Evolutionary conservation across 139 green algal species (phyloP), one percentile per base, ranked within the genome.

Genomic region (Tetraselmis striata): DNA sequence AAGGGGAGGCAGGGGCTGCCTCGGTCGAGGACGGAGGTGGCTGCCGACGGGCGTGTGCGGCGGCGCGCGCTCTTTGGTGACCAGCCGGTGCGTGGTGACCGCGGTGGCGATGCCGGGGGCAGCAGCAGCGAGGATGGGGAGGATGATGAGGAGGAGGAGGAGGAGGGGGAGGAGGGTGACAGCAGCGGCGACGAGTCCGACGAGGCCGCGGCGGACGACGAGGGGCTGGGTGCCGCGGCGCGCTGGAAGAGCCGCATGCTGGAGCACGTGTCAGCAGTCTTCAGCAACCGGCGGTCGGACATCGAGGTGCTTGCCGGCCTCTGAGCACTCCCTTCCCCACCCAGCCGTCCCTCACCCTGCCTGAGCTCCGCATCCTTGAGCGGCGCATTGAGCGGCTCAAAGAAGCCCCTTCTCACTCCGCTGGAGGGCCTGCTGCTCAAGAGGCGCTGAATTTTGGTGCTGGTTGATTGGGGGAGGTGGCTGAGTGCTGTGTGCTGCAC

Each of bases 41-140:
- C 23, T 1, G 59, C 79, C 0, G 88, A 85, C 59, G 89, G 92
- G 1, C 85, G 92, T 0, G 29, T 92, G 32, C 81, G 92, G 30
- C 82, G 92, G 30, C 84, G 88, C 0, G 92, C 92, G 0, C 31
- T 94, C 59, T 93, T 93, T 84, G 84, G 59, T 1, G 76, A 77
- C 24, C 76, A 81, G 2, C 30, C 24, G 82, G n/a, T n/a, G 31
- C 77, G 79, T 11, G 82, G 28, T n/a, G 76, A 78, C 30, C 11
- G 45, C 23, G 29, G 28, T 22, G 45, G 76, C 76, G 78, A 29
- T 75, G 75, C 28, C 77, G 80, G 29, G 2, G 77, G 31, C 26
- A 32, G 59, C 1, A 79, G 45, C 77, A 75, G 75, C 0, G 75
- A 28, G 28, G 83, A 84, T 22, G 79, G 67, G 30, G 75, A 77